Evolutionary conservation across 768 basidiomycete genomes (phyloP), one percentile per base, ranked within the genome.

Genomic region (Tephrocybe rancida): DNA sequence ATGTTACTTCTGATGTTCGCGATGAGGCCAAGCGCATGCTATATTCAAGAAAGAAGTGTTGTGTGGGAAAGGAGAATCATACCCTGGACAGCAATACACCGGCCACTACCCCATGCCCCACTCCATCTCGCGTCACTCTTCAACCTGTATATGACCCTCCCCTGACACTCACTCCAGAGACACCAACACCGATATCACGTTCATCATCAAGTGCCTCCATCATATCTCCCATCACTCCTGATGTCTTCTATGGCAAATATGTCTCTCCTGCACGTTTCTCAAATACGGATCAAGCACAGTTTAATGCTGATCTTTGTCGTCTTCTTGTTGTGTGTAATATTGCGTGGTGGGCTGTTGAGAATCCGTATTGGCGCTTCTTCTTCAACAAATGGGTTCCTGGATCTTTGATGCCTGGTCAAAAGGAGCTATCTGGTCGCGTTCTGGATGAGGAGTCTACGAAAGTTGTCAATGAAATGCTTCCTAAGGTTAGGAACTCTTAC

Each of bases 401-500:
- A 18, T 44, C 44, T 30, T 43, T 48, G 42, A 37, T 58, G 21
- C 54, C 54, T 2, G 48, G 48, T 35, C 53, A 34, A 18, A 38
- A 44, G 26, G 46, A 48, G 43, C 50, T 59, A 18, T 59, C 50
- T 29, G 45, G 37, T 44, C 45, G 42, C n/a, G 46, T 59, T 27
- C 32, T 59, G 26, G 35, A 59, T 42, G 35, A 49, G 21, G 52
- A 48, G 24, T n/a, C n/a, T n/a, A n/a, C n/a, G 54, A 18, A 54
- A 59, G 27, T n/a, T n/a, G n/a, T n/a, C n/a, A n/a, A 50, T 63
- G 13, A 27, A 42, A 38, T 24, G 21, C n/a, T n/a, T n/a, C n/a
- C n/a, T 6, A 26, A 16, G 14, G 44, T 48, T 2, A 25, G 43
- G n/a, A 30, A 30, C 11, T 5, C 32, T 2, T 54, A 48, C 24